These are phyloP conservation scores for Populus pruinosa DNA, from an alignment of 345 rosid species.

Conservation along the genomic window DNA sequence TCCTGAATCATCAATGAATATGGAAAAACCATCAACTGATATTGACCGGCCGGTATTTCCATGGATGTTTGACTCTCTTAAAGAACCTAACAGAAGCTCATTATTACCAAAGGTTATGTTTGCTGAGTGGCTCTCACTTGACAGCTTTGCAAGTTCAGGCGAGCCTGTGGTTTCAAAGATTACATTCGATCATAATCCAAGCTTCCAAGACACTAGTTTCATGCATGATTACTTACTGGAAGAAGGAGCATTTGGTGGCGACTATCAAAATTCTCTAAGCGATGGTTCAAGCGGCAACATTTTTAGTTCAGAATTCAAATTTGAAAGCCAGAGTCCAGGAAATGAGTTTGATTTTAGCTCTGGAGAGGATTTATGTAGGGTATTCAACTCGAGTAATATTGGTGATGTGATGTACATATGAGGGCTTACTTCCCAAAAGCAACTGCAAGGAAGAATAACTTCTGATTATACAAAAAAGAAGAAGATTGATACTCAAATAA, in stretches of 20 bases:
- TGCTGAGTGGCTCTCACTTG: conserved; percentile 64
- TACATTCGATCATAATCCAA: conserved; percentile 12
- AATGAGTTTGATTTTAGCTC: conserved; percentile 37
- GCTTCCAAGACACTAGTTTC: conserved; percentile 21
- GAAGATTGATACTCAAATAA: background rate
- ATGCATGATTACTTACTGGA: conserved; percentile 15
- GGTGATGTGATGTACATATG: conserved; percentile 44
- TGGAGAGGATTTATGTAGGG: conserved; percentile 36
- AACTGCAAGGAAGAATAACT: conserved; percentile 22
- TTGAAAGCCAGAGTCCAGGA: conserved; percentile 46
- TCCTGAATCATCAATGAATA: conserved; percentile 20
- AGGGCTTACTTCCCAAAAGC: conserved; percentile 6
- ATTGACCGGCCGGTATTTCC: conserved; percentile 14
- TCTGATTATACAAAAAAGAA: conserved; percentile 17
- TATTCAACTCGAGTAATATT: conserved; percentile 32
- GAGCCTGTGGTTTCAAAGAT: conserved; percentile 4
- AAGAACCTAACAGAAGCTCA: conserved; percentile 9
- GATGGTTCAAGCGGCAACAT: conserved; percentile 36
- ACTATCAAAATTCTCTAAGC: conserved; percentile 22
- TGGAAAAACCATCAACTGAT: conserved; percentile 22
- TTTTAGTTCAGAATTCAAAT: conserved; percentile 43
- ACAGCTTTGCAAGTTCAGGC: conserved; percentile 9
- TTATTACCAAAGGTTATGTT: conserved; percentile 57
- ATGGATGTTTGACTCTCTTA: conserved; percentile 17
- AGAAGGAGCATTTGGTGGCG: conserved; percentile 28